Evolutionary conservation across 225 moss, liverwort and hornwort genomes (phyloP).

Genomic region (Antitrichia curtipendula): DNA sequence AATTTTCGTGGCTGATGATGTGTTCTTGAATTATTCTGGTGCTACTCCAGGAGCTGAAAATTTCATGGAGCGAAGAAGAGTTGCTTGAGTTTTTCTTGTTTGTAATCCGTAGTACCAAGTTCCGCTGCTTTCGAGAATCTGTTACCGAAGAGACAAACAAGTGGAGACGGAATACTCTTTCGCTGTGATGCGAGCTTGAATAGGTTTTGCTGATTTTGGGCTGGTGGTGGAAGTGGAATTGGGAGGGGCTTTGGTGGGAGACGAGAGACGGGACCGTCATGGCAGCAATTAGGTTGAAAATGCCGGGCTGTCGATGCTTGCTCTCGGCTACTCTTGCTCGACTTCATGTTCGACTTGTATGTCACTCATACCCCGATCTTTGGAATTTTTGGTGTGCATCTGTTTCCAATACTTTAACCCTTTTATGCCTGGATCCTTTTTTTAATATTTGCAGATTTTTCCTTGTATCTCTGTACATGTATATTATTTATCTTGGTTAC

Average conservation of each 20-base stretch:
- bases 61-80: neutral
- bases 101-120: neutral
- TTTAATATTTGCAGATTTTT: neutral
- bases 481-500: neutral
- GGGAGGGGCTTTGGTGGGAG: neutral
- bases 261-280: neutral
- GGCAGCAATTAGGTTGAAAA: conserved; percentile 4
- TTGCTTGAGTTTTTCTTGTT: neutral
- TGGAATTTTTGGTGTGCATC: neutral
- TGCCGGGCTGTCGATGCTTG: neutral
- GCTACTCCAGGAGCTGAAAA: neutral
- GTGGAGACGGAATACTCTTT: neutral
- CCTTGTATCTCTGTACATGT: neutral
- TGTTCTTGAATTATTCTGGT: neutral
- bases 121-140: neutral
- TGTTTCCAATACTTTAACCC: neutral
- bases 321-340: neutral
- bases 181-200: neutral
- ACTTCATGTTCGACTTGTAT: conserved; percentile 17
- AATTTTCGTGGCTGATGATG: neutral
- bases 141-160: neutral
- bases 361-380: neutral
- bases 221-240: neutral
- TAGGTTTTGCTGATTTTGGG: neutral
- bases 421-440: neutral